phyloP scores from a whole-genome alignment of 2,329 filamentous ascomycete species.

The Dactylellina cionopaga region DNA sequence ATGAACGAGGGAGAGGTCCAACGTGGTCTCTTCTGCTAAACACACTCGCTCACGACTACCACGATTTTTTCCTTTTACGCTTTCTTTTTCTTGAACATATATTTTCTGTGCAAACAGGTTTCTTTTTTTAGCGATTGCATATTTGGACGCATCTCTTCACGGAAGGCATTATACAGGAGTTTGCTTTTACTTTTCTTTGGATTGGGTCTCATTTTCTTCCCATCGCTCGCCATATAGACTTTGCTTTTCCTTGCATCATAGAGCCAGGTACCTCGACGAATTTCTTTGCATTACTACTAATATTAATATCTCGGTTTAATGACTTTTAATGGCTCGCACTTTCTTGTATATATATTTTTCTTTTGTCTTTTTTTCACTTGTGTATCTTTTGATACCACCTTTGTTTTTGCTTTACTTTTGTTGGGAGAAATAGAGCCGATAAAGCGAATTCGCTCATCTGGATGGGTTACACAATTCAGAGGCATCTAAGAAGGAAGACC shows the following conservation, averaged over 20 bases:
- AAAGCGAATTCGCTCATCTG: slow-evolving; percentile 9
- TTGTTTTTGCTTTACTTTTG: slow-evolving; percentile 5
- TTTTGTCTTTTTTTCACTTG: slow-evolving; percentile 12
- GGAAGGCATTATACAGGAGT: slow-evolving; percentile 52
- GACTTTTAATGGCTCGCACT: slow-evolving; percentile 40
- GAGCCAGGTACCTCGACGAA: slow-evolving; percentile 48
- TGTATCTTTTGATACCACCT: slow-evolving; percentile 15
- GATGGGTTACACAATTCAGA: slow-evolving; percentile 1
- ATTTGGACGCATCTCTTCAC: slow-evolving; percentile 24
- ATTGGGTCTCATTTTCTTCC: slow-evolving; percentile 12
- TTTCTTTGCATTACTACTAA: slow-evolving; percentile 49
- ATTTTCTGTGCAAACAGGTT: slow-evolving; percentile 41
- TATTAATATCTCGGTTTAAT: slow-evolving; percentile 25
- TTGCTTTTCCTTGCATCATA: slow-evolving; percentile 38
- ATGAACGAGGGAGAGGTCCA: slow-evolving; percentile 53
- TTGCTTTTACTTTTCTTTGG: slow-evolving; percentile 23
- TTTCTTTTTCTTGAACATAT: slow-evolving; percentile 35
- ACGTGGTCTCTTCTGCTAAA: slow-evolving; percentile 52
- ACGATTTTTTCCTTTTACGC: slow-evolving; percentile 24
- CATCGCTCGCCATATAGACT: slow-evolving; percentile 35
- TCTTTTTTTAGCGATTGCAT: slow-evolving; percentile 53
- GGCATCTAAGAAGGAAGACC: background rate
- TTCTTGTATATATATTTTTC: slow-evolving; percentile 48
- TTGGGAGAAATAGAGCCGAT: slow-evolving; percentile 9
- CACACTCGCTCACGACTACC: background rate